A percentile compares a stretch with the other conserved stretches of the same genome.
phyloP scores from a whole-genome alignment of 352 stramenopile genomes.

The Globisporangium paddicum region DNA sequence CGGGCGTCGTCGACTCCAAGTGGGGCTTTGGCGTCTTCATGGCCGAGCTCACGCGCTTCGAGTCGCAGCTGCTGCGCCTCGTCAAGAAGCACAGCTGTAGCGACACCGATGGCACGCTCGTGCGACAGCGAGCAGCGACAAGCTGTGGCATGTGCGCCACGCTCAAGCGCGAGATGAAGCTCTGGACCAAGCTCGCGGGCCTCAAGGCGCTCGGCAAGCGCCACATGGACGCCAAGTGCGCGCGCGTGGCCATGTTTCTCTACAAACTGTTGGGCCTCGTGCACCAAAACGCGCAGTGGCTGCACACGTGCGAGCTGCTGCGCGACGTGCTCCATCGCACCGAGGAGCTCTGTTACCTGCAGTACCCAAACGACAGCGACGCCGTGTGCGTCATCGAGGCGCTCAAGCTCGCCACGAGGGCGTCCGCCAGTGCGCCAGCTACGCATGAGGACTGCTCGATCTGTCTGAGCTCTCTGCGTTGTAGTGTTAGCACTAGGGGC shows the following conservation, averaged over 20 bases:
- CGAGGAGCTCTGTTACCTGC: constrained; percentile 39
- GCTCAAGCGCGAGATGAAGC: constrained; percentile 31
- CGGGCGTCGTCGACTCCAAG: constrained; percentile 9
- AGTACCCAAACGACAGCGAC: constrained; percentile 43
- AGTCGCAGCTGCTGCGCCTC: constrained; percentile 27
- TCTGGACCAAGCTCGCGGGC: constrained; percentile 31
- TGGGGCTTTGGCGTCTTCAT: constrained; percentile 22
- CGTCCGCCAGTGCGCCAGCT: not conserved
- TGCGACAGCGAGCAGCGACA: constrained; percentile 10
- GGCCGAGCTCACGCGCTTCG: constrained; percentile 35
- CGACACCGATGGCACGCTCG: not conserved
- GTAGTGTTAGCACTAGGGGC: constrained; percentile 2
- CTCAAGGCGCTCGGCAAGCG: constrained; percentile 40
- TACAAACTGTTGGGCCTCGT: constrained; percentile 40
- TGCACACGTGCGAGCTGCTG: constrained; percentile 42
- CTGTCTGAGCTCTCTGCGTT: constrained; percentile 34
- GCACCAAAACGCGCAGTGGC: constrained; percentile 27
- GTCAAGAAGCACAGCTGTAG: constrained; percentile 27
- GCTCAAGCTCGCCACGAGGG: constrained; percentile 21
- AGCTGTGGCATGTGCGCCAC: constrained; percentile 40
- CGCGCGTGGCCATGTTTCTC: constrained; percentile 40
- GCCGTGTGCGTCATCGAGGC: constrained; percentile 37
- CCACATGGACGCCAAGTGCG: constrained; percentile 47
- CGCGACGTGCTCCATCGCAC: constrained; percentile 44
- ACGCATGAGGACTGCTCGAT: constrained; percentile 39